Base-by-base conservation (phyloP, 1,139 yeast genomes). In the Yamadazyma membranifaciens region DNA sequence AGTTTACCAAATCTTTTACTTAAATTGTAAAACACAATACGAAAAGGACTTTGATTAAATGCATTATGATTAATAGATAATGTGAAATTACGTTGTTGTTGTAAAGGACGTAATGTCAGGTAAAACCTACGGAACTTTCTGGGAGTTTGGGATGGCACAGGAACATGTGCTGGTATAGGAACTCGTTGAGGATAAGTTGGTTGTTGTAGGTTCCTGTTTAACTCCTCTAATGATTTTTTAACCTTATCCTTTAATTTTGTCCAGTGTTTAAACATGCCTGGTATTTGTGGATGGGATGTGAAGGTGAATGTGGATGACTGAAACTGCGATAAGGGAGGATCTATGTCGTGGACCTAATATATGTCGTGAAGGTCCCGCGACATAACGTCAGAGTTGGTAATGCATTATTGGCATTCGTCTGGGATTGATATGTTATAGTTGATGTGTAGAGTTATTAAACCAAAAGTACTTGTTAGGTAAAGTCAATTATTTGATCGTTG, bases 171-270 rank as follows among this genome's bases (percentile, higher is more conserved):
- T 9, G 48, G 47, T 2, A 41, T 40, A 6, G 46, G 49, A 9
- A 14, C 42, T 16, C 36, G 16, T 37, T 33, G 30, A 16, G 41
- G 20, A 30, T 36, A 34, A 30, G 36, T 35, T 13, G 39, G 41
- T n/a, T 44, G 41, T n/a, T 48, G 48, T 11, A 50, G 30, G 25
- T 45, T 39, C 28, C 41, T 43, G 12, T 49, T 37, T n/a, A 50
- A 28, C 22, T 50, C 54, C 26, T 47, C 52, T 36, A 50, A 42
- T 6, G 45, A 38, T 22, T 36, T 44, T 32, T 38, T 50, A 15
- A 49, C 48, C 25, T 41, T 48, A 31, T 50, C 47, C 31, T 46
- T 48, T 12, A 48, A 26, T 34, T 44, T 45, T 12, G 39, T 46
- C 37, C 49, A 38, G 34, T 42, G 43, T 33, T 37, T 49, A 28